Conservation (phyloP, 2,329 filamentous ascomycete species). For the Coniochaeta sp. region DNA sequence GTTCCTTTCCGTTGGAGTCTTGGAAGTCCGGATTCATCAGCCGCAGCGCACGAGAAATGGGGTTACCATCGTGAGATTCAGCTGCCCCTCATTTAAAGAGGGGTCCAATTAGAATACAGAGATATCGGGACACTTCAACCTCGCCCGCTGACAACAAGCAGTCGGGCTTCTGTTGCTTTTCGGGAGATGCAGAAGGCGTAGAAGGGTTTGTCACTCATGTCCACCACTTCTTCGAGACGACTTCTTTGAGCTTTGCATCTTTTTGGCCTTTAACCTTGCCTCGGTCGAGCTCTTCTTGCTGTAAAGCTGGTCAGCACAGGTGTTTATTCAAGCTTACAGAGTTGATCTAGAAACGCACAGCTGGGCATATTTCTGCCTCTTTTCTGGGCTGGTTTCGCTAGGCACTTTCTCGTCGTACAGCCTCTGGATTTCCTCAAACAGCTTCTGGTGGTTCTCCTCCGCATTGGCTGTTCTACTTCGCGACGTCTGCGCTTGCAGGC, state of each 20-base stretch:
- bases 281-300: slow-evolving; percentile 15
- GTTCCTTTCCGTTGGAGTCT: background rate
- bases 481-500: slow-evolving; percentile 47
- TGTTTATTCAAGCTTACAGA: background rate
- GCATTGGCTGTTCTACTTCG: slow-evolving; percentile 44
- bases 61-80: background rate
- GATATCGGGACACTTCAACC: background rate
- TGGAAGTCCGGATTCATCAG: background rate
- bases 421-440: slow-evolving; percentile 19
- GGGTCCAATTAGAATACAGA: background rate
- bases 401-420: slow-evolving; percentile 15
- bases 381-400: slow-evolving; percentile 13
- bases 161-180: background rate
- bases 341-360: slow-evolving; percentile 11
- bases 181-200: background rate
- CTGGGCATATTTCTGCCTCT: slow-evolving; percentile 14
- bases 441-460: slow-evolving; percentile 38
- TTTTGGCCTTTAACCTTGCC: slow-evolving; percentile 13
- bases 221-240: slow-evolving; percentile 2
- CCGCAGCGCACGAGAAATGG: background rate
- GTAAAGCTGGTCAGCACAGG: background rate
- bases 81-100: background rate
- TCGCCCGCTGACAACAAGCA: background rate
- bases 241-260: slow-evolving; percentile 14
- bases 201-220: background rate